Base-by-base conservation (phyloP, 2,329 filamentous ascomycete genomes). In the Aspergillus fumigatus region DNA sequence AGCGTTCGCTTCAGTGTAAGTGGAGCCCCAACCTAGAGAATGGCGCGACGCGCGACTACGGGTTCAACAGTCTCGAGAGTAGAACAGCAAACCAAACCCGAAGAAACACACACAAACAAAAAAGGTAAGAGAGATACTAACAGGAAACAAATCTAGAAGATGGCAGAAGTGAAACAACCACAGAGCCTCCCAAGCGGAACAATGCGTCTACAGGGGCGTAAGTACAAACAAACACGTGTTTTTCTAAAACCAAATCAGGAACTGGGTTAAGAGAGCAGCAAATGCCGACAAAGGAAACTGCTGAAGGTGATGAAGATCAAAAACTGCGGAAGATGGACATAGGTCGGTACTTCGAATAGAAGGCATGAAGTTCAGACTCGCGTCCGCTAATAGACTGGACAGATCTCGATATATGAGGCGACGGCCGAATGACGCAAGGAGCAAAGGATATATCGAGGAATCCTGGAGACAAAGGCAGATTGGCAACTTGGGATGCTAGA, bases 161-260 rank as follows among this genome's bases (percentile, higher is more conserved):
- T 51, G 50, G 48, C 55, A 57, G 51, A 55, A 62, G 45, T 57
- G 66, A 63, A 63, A 64, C 57, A 63, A 64, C 61, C 59, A 69
- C 61, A 65, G 55, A 67, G 63, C 67, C 69, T 64, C 67, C 68
- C 68, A 70, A 67, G 64, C 53, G 60, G 60, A 62, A 68, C 60
- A 55, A 65, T 65, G 65, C 60, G 62, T 62, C 60, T 65, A 66
- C 56, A 66, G 52, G 56, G 53, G 57, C 59, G 63, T 53, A 54
- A 50, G 29, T 62, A 61, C 61, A 59, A 63, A 61, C 59, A 60
- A 64, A 59, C 61, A 65, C 62, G 67, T 66, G 58, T 56, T 57
- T 56, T 53, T 60, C 19, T 60, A 59, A 50, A 56, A 55, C 58
- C 50, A 48, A 57, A 60, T 59, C 59, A 52, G 53, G 55, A 62